phyloP scores from a whole-genome alignment of 2,329 filamentous ascomycete genomes.

The Purpureocillium takamizusanense region DNA sequence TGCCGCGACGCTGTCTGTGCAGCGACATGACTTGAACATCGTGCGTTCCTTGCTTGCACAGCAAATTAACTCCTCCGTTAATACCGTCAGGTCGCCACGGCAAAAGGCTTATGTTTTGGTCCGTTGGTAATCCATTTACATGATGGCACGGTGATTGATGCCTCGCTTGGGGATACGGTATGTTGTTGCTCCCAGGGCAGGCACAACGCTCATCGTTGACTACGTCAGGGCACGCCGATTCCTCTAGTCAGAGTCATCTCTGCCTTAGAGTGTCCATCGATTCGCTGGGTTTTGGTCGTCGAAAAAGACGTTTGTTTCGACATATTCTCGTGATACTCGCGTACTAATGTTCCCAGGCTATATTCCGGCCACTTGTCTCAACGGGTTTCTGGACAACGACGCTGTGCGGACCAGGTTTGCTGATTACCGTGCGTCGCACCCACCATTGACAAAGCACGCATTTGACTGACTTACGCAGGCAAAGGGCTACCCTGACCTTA shows the following conservation, averaged over 20 bases:
- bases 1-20: slow-evolving; percentile 57
- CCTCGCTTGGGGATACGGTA: slow-evolving; percentile 19
- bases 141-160: slow-evolving; percentile 30
- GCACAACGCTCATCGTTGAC: slow-evolving; percentile 6
- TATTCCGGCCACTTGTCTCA: slow-evolving; percentile 58
- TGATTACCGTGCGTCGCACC: slow-evolving; percentile 49
- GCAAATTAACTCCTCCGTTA: slow-evolving; percentile 2
- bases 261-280: slow-evolving; percentile 35
- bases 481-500: slow-evolving; percentile 74
- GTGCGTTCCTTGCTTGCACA: slow-evolving; percentile 30
- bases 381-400: slow-evolving; percentile 44
- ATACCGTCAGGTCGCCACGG: slow-evolving; percentile 52
- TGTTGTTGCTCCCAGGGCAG: background rate
- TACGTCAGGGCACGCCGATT: slow-evolving; percentile 48
- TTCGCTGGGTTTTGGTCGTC: slow-evolving; percentile 61
- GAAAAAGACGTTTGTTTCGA: slow-evolving; percentile 61
- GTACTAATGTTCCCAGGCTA: slow-evolving; percentile 32
- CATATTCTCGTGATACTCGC: slow-evolving; percentile 26
- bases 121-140: slow-evolving; percentile 36
- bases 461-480: slow-evolving; percentile 36
- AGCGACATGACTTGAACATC: slow-evolving; percentile 60
- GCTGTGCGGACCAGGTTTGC: slow-evolving; percentile 45
- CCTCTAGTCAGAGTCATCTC: slow-evolving; percentile 43
- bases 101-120: slow-evolving; percentile 63
- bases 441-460: background rate